phyloP scores from a whole-genome alignment of 192 early-diverging fungal genomes.

The Rhizophagus clarus region DNA sequence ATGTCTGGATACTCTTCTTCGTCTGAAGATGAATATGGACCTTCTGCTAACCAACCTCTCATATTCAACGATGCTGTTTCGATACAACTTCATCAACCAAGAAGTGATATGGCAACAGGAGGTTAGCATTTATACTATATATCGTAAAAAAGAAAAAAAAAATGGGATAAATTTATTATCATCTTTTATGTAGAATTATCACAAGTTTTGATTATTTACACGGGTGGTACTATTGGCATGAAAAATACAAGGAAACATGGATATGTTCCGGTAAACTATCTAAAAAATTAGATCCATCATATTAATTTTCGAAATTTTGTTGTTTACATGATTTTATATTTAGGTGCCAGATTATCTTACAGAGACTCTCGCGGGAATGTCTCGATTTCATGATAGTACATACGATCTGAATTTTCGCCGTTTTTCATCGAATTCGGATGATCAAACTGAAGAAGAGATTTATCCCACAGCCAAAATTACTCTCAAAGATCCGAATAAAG shows the following conservation, averaged over 20 bases:
- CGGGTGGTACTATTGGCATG: conserved; percentile 96
- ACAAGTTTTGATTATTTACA: conserved; percentile 88
- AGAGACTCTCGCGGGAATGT: conserved; percentile 69
- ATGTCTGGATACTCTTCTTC: neutral
- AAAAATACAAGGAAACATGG: conserved; percentile 68
- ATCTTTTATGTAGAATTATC: conserved; percentile 60
- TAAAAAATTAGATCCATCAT: neutral
- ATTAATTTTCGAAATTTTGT: neutral
- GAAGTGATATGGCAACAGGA: conserved; percentile 19
- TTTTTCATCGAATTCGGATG: conserved; percentile 35
- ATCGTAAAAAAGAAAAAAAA: too few relatives aligned
- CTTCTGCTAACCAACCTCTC: neutral
- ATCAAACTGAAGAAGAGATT: conserved; percentile 28
- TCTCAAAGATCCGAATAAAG: neutral
- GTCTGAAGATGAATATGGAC: neutral
- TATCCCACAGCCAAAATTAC: conserved; percentile 12
- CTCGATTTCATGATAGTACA: conserved; percentile 82
- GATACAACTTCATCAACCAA: neutral
- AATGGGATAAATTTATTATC: neutral
- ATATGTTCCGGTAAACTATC: conserved; percentile 62
- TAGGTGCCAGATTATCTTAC: conserved; percentile 77
- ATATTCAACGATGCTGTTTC: conserved; percentile 21
- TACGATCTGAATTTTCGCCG: conserved; percentile 37
- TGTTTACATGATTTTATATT: conserved; percentile 7
- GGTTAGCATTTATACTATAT: neutral